Evolutionary conservation across 176 grass and related monocot genomes (phyloP), one percentile per base, ranked within the genome.

Genomic region (Cenchrus americanus): DNA sequence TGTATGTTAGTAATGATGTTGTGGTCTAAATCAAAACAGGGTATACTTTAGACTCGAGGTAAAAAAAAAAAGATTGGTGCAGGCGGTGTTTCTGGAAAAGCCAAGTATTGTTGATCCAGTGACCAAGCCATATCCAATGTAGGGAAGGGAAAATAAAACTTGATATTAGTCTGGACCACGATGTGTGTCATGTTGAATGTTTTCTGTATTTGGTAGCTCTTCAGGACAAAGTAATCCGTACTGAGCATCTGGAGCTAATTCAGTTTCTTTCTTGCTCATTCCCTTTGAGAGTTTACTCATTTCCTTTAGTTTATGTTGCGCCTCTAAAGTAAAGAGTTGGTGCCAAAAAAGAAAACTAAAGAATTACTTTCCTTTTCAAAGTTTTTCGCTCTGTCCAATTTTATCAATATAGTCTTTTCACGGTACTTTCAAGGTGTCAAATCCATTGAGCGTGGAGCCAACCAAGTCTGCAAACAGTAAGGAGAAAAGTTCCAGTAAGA

Each of bases 401-500:
- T 9, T 71, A 75, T 55, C 43, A 43, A 54, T 59, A 21, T 68
- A 21, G 8, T 85, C 32, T 83, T 21, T 50, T 8, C 67, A 53
- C 78, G 37, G 49, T 73, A 18, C 52, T 62, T 76, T 55, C 27
- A 54, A 94, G 93, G 88, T 90, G 71, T 86, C 85, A 70, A 90
- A 75, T 86, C 87, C 83, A 71, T 67, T 86, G 72, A 92, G 24
- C 15, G 57, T 80, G 71, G 96, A 93, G 37, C 87, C 96, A 72
- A 77, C 75, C 46, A 98, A 93, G 48, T 88, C 91, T 78, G 69
- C 86, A 86, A 89, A 63, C 30, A 91, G 86, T 64, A 96, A 94
- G 83, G 96, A 96, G 37, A 99, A 81, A 93, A 80, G 59, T 69
- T 83, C 75, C 4, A 86, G 67, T 49, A 96, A 86, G 73, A 96